Conservation (phyloP, 2,329 filamentous ascomycete genomes). For the Diaporthe batatas region DNA sequence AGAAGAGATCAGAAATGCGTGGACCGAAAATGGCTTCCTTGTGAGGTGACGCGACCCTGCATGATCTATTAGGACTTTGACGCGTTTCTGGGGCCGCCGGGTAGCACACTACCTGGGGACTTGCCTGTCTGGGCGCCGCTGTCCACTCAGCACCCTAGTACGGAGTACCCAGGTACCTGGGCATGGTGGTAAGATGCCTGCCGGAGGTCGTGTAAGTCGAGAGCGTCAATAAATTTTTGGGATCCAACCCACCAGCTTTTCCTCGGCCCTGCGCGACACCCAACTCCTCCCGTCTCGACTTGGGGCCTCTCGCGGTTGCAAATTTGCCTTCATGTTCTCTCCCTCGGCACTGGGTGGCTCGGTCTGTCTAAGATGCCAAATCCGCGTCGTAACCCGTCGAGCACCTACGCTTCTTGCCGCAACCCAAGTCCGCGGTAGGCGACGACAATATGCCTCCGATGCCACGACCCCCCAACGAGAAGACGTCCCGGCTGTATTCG, state of each 20-base stretch:
- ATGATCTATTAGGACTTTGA: conserved; percentile 1
- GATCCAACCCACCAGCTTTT: conserved; percentile 7
- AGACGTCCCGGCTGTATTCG: neutral
- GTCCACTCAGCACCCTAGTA: neutral
- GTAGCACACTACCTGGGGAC: neutral
- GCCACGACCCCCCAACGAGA: neutral
- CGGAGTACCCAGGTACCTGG: neutral
- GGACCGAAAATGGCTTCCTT: neutral
- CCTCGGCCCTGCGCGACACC: conserved; percentile 15
- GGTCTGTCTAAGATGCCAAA: conserved; percentile 56
- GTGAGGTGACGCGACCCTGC: conserved; percentile 19
- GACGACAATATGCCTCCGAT: conserved; percentile 41
- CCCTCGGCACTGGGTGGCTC: conserved; percentile 50
- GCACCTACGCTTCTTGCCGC: conserved; percentile 41
- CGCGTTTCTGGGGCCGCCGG: conserved; percentile 26
- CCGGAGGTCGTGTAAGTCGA: conserved; percentile 35
- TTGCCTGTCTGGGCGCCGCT: neutral
- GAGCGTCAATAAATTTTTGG: conserved; percentile 31
- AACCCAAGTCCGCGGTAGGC: conserved; percentile 28
- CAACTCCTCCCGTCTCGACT: neutral
- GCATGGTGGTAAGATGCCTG: conserved; percentile 23
- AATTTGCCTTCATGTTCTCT: conserved; percentile 51
- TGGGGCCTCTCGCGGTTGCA: conserved; percentile 9
- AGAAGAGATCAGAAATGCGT: neutral
- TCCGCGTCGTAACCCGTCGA: conserved; percentile 50